Base-by-base conservation (phyloP, 345 rosid species). In the Gossypium herbaceum region DNA sequence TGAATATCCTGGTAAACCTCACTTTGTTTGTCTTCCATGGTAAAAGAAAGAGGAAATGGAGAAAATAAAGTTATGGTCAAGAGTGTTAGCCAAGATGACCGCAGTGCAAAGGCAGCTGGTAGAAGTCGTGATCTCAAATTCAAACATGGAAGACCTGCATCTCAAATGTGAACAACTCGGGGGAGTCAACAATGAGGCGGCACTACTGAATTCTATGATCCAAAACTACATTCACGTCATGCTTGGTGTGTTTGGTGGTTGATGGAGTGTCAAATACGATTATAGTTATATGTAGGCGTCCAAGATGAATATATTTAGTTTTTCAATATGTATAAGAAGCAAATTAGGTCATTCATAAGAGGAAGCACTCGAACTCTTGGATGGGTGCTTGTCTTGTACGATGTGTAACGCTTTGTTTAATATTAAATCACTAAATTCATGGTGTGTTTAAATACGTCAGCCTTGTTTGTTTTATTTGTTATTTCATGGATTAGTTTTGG, bases 51-150 rank as follows among this genome's bases (percentile, higher is more conserved):
- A 43, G 8, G 51, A 65, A 22, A 65, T 3, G 69, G 51, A 65
- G 51, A 65, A 65, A 19, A 44, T 41, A 11, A 65, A 65, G 43
- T 2, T 43, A 3, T 65, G 25, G 27, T 65, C 9, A 11, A 25
- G 8, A 17, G 4, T 10, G 16, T 19, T 65, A 65, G 51, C 51
- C 48, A 27, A 43, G 17, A 12, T 43, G 27, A 44, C 16, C 7
- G 51, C 69, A 65, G 29, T 65, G 27, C 69, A 65, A 65, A 10
- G 17, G 7, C 51, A 65, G 69, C 69, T 65, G 13, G 7, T 64
- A 15, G 51, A 65, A 16, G 25, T 9, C 9, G 12, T 65, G 27
- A 12, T 9, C 27, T n/a, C 69, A 4, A 44, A 41, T 43, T 43
- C 51, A 12, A 43, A 43, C 51, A 20, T 9, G 1, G 15, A 17